These are phyloP conservation scores for Umbelopsis isabellina DNA, from an alignment of 192 early-diverging fungal species.

Conservation along the genomic window DNA sequence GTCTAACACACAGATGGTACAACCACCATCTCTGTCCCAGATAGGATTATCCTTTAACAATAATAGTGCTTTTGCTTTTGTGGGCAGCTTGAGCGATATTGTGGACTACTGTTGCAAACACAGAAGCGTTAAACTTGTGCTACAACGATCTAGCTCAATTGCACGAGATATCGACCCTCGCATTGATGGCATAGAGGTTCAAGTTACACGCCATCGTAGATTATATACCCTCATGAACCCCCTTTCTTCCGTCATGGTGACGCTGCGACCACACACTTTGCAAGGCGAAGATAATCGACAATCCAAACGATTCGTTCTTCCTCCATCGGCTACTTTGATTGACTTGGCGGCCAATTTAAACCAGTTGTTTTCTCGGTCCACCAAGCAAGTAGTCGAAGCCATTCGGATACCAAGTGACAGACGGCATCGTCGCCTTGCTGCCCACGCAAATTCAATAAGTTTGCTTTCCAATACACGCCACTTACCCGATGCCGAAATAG, in stretches of 20 bases:
- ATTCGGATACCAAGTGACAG: not conserved
- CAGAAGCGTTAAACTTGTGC: not conserved
- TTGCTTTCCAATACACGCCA: not conserved
- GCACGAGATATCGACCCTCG: conserved; percentile 5
- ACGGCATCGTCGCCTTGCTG: not conserved
- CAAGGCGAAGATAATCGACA: not conserved
- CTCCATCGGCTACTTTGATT: not conserved
- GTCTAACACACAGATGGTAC: conserved; percentile 8
- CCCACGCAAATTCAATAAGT: not conserved
- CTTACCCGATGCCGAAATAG: not conserved
- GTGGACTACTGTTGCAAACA: conserved; percentile 14
- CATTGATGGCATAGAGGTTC: not conserved
- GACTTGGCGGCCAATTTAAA: not conserved
- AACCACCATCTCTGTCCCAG: conserved; percentile 6
- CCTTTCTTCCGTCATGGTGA: not conserved
- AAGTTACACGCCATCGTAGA: not conserved
- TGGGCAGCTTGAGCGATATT: conserved; percentile 8
- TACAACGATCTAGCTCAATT: conserved; percentile 10
- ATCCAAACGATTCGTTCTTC: conserved; percentile 3
- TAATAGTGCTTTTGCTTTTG: conserved; percentile 16
- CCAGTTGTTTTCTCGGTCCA: not conserved
- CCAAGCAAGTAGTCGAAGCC: not conserved
- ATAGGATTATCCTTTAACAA: conserved; percentile 14
- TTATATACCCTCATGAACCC: conserved; percentile 7
- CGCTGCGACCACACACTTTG: conserved; percentile 10